Percentiles rank a stretch among this genome's conserved stretches.
Evolutionary conservation across 768 basidiomycete species (phyloP).

Genomic region (Boletus fagicola): DNA sequence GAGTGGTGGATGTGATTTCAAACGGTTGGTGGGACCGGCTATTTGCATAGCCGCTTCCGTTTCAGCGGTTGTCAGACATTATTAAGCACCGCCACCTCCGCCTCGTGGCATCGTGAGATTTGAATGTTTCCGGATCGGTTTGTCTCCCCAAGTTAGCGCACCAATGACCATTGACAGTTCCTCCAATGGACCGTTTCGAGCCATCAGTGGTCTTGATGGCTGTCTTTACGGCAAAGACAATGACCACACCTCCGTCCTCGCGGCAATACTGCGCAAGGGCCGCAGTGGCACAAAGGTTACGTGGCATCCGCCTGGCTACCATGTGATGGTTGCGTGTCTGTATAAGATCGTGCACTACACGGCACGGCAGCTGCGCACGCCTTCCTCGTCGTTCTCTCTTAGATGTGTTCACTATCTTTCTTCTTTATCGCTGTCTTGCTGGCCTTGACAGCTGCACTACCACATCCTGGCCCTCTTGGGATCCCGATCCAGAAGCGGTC

Average conservation of each 20-base stretch:
- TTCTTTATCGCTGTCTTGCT: conserved; percentile 8
- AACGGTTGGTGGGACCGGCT: not conserved
- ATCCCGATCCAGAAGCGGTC: conserved; percentile 22
- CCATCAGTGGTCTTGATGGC: too few relatives aligned
- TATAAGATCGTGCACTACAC: conserved; percentile 8
- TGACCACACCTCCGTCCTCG: not conserved
- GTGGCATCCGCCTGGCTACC: not conserved
- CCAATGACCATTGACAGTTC: not conserved
- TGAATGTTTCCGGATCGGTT: not conserved
- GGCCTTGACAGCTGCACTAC: conserved; percentile 18
- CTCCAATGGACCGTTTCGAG: not conserved
- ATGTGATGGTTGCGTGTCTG: not conserved
- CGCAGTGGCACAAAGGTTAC: not conserved
- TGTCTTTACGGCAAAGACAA: not conserved
- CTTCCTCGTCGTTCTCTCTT: not conserved
- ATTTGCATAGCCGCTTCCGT: not conserved
- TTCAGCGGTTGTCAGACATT: not conserved
- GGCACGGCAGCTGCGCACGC: not conserved
- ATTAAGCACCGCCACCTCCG: not conserved
- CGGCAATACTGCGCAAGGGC: not conserved
- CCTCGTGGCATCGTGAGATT: not conserved
- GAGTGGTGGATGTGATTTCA: not conserved
- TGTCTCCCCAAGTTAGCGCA: not conserved
- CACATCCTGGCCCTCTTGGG: conserved; percentile 8
- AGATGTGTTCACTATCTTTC: conserved; percentile 14